Evolutionary conservation across 2,329 filamentous ascomycete genomes (phyloP), one percentile per base, ranked within the genome.

Genomic region (Ophiosphaerella korrae): DNA sequence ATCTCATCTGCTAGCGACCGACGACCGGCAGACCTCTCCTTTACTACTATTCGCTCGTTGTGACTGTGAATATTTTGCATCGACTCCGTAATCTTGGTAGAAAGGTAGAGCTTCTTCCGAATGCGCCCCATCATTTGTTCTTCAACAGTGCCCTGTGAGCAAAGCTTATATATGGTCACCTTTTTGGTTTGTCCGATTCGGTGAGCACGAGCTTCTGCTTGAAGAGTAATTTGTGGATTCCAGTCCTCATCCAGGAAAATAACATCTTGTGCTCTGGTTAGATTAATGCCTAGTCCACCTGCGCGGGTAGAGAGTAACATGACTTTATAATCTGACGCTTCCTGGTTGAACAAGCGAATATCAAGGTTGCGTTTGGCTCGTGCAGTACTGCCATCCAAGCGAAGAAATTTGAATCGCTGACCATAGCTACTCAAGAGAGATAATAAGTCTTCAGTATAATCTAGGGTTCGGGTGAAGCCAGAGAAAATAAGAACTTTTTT

Each of bases 21-120:
- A 7, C 60, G 60, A 5, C 62, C 59, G 4, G n/a, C 24, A 41
- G 47, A 33, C 8, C 52, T 46, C 24, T 18, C 37, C 21, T 56
- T 63, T 34, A 43, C 73, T 3, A 61, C 63, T 1, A 68, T 65
- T 1, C 74, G 71, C 24, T 66, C 65, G 33, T 63, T 60, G 57
- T 84, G 80, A 6, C 64, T 60, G 57, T 84, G 80, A 6, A 83
- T 77, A 55, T 79, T 81, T 36, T 78, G 75, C 80, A 85, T 84
- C 1, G 78, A 78, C 52, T 85, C 83, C 0, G 81, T 85, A 14
- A 86, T 82, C 59, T 84, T 86, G 0, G 81, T 77, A 0, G 82
- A 84, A 0, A 86, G 72, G 53, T 86, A 86, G 0, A 85, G 72
- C 68, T 86, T 87, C 74, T 86, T 86, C 6, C 78, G 75, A n/a